These are phyloP conservation scores for Isochrysis galbana DNA, from an alignment of 78 protist species.

Conservation along the genomic window DNA sequence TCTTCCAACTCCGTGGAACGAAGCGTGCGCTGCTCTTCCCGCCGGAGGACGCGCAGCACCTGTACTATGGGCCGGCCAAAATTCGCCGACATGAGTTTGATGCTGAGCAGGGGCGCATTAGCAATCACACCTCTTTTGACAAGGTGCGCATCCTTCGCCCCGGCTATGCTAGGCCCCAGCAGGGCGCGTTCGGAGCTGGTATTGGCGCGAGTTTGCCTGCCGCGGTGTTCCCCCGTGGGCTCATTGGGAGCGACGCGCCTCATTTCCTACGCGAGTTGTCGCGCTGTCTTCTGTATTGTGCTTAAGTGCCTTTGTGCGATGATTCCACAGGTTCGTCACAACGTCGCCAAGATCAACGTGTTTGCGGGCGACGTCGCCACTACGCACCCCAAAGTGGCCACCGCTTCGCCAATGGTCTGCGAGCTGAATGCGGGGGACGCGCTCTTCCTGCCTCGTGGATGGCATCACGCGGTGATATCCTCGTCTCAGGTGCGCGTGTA, in stretches of 20 bases:
- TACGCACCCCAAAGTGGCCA: background rate
- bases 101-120: background rate
- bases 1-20: background rate
- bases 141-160: no score
- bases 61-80: background rate
- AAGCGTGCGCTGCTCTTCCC: conserved; percentile 16
- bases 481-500: background rate
- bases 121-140: background rate
- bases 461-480: conserved; percentile 2
- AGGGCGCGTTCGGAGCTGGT: no score
- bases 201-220: no score
- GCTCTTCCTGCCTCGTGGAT: background rate
- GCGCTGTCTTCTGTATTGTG: no score
- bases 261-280: no score
- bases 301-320: no score
- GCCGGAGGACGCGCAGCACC: background rate
- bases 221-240: no score
- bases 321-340: background rate
- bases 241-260: no score
- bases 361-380: background rate
- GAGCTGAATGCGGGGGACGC: background rate
- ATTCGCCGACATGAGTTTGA: background rate
- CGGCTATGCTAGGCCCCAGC: no score
- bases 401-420: background rate
- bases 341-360: background rate